Evolutionary conservation across 2,329 filamentous ascomycete species (phyloP).

Genomic region (Stagonosporopsis tanaceti): DNA sequence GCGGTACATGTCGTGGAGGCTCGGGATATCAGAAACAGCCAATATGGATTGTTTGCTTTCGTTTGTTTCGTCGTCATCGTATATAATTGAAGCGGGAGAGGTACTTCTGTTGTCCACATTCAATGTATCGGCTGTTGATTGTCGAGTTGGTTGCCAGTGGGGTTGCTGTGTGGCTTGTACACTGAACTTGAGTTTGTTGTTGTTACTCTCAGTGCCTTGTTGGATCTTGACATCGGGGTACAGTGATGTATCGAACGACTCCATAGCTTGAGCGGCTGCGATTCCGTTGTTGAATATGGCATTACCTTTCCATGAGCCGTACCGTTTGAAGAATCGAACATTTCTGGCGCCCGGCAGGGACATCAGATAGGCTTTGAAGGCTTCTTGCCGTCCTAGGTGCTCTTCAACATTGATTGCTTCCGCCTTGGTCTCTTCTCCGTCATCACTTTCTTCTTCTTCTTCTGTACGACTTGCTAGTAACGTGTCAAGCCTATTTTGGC

Average conservation of each 20-base stretch:
- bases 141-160: not conserved
- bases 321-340: slow-evolving; percentile 32
- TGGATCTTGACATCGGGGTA: slow-evolving; percentile 30
- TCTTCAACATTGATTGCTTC: slow-evolving; percentile 21
- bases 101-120: slow-evolving; percentile 14
- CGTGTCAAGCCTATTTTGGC: slow-evolving; percentile 29
- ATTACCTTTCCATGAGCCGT: slow-evolving; percentile 33
- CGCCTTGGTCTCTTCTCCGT: slow-evolving; percentile 15
- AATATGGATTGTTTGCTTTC: slow-evolving; percentile 20
- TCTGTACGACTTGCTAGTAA: slow-evolving; percentile 18
- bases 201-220: slow-evolving; percentile 20
- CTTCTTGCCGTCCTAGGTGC: slow-evolving; percentile 24
- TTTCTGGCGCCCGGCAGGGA: slow-evolving; percentile 29
- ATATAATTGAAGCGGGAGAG: slow-evolving; percentile 21
- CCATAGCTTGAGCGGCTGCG: slow-evolving; percentile 25
- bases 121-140: slow-evolving; percentile 2
- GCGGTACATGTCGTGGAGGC: slow-evolving; percentile 38
- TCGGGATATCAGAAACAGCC: slow-evolving; percentile 33
- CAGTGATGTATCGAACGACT: slow-evolving; percentile 23
- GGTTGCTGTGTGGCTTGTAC: slow-evolving; percentile 9
- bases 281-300: slow-evolving; percentile 27
- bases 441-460: slow-evolving; percentile 3
- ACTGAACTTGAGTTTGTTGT: slow-evolving; percentile 31
- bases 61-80: slow-evolving; percentile 15
- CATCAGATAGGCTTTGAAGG: slow-evolving; percentile 29